These are phyloP conservation scores for Aspergillus affinis DNA, from an alignment of 495 filamentous ascomycete species.

Conservation along the genomic window DNA sequence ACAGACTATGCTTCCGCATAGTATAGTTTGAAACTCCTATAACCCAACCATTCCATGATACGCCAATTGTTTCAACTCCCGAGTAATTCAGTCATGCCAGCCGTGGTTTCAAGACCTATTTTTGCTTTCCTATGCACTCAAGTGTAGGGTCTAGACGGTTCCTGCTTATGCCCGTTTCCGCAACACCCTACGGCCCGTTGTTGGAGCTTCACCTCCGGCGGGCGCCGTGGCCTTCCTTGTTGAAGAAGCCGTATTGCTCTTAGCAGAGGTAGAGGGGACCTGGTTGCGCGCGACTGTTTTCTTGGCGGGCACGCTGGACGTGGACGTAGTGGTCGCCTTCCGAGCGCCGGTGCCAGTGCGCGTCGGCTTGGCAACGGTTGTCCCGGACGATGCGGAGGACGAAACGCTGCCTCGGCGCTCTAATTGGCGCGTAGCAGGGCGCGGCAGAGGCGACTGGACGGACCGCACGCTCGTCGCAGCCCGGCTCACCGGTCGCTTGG, in stretches of 20 bases:
- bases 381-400: slow-evolving; percentile 49
- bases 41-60: slow-evolving; percentile 3
- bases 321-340: slow-evolving; percentile 48
- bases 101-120: neutral
- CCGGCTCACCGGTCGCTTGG: slow-evolving; percentile 32
- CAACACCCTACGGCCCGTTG: slow-evolving; percentile 43
- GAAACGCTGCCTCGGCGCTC: slow-evolving; percentile 44
- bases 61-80: neutral
- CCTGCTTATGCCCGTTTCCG: slow-evolving; percentile 45
- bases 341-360: slow-evolving; percentile 45
- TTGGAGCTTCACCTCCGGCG: slow-evolving; percentile 32
- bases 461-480: slow-evolving; percentile 30
- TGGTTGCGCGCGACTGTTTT: slow-evolving; percentile 37
- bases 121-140: neutral
- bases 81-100: neutral
- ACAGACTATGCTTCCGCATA: slow-evolving; percentile 1
- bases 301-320: slow-evolving; percentile 43
- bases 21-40: neutral
- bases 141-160: neutral
- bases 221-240: slow-evolving; percentile 38
- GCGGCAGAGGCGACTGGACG: slow-evolving; percentile 35
- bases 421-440: slow-evolving; percentile 44
- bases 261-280: slow-evolving; percentile 37
- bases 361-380: slow-evolving; percentile 60
- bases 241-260: slow-evolving; percentile 32